Evolutionary conservation across 1,284 basidiomycete species (phyloP).

Genomic region (Tilletia indica): DNA sequence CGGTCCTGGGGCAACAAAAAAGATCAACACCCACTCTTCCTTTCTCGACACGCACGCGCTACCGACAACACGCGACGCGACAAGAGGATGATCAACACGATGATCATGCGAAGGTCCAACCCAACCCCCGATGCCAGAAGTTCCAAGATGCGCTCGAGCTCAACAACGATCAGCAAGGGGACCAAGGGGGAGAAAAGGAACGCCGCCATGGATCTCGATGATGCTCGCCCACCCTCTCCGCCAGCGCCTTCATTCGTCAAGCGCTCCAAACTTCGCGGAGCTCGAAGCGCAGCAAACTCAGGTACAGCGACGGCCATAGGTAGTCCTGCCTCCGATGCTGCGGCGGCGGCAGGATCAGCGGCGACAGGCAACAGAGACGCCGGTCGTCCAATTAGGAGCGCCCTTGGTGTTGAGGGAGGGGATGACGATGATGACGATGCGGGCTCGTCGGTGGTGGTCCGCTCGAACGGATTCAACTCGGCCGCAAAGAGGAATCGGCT

Average conservation of each 20-base stretch:
- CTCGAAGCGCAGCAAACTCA: not conserved
- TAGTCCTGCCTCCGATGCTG: no score
- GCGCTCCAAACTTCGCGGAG: constrained; percentile 11
- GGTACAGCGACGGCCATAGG: no score
- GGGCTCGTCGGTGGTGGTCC: not conserved
- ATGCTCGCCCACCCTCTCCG: not conserved
- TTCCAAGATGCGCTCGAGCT: not conserved
- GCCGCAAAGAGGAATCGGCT: constrained; percentile 7
- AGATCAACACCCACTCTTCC: constrained; percentile 1
- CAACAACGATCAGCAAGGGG: not conserved
- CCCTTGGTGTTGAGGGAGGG: no score
- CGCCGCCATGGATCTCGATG: constrained; percentile 6
- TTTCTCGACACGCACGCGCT: not conserved
- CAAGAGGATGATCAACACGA: no score
- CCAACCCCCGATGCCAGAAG: not conserved
- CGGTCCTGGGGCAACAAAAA: not conserved
- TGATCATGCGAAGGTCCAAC: no score
- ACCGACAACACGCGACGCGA: constrained; percentile 5
- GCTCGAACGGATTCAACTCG: constrained; percentile 8
- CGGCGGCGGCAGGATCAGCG: no score
- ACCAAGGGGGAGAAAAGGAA: not conserved
- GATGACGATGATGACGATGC: constrained; percentile 3
- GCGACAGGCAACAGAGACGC: no score
- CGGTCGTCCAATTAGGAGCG: no score
- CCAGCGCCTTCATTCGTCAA: constrained; percentile 13